A percentile compares a stretch with the other conserved stretches of the same genome.
Conservation (phyloP, 176 grass and related monocot genomes). For the Eremochloa ophiuroides region DNA sequence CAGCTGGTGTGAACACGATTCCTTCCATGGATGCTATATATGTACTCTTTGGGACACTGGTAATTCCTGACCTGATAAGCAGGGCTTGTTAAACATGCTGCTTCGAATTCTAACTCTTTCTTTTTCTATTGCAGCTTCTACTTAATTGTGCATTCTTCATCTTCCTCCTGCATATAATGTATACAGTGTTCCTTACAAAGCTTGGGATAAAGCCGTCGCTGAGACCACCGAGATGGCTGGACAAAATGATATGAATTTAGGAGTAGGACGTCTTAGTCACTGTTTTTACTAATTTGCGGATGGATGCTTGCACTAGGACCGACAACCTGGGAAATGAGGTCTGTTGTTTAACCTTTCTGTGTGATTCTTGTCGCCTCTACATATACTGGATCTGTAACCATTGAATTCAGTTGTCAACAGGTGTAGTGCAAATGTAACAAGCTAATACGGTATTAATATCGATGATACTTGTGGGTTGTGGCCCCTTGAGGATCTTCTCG, state of each 20-base stretch:
- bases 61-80: constrained; percentile 37
- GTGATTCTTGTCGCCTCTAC: constrained; percentile 12
- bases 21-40: constrained; percentile 89
- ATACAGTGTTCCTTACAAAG: constrained; percentile 69
- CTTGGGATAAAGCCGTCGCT: constrained; percentile 75
- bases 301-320: background rate
- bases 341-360: background rate
- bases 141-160: constrained; percentile 86
- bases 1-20: constrained; percentile 63
- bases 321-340: constrained; percentile 9
- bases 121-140: constrained; percentile 58
- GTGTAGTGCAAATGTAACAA: background rate
- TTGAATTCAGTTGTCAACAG: background rate
- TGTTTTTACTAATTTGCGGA: background rate
- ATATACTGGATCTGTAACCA: background rate
- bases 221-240: constrained; percentile 69
- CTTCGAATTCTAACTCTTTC: background rate
- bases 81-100: background rate
- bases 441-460: background rate
- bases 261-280: background rate
- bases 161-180: constrained; percentile 85
- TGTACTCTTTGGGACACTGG: constrained; percentile 75
- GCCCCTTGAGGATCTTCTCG: background rate
- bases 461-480: background rate
- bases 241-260: constrained; percentile 46